Conservation (phyloP, 345 rosid genomes). For the Ceriops zippeliana region DNA sequence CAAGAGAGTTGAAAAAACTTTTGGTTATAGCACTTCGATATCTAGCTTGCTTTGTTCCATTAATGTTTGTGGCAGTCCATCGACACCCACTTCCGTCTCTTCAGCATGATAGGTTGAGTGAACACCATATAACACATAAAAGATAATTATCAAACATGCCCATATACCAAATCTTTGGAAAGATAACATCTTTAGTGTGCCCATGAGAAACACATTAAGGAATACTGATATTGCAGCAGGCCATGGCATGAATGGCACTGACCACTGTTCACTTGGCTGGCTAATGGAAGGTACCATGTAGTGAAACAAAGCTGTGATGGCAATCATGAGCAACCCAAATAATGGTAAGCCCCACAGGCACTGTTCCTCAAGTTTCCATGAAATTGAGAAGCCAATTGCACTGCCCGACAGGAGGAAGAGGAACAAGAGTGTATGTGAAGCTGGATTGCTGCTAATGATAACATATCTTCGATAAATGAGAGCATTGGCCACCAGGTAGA, state of each 20-base stretch:
- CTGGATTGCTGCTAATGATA: conserved; percentile 42
- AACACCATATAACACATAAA: conserved; percentile 81
- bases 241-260: conserved; percentile 95
- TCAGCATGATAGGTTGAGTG: conserved; percentile 83
- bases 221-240: conserved; percentile 69
- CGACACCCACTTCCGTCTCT: conserved; percentile 42
- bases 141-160: conserved; percentile 58
- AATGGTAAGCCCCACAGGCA: conserved; percentile 48
- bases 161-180: conserved; percentile 69
- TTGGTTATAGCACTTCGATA: conserved; percentile 37
- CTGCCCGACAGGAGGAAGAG: conserved; percentile 59
- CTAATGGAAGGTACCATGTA: conserved; percentile 24
- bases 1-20: neutral
- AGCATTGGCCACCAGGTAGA: conserved; percentile 88
- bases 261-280: conserved; percentile 45
- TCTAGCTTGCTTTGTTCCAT: conserved; percentile 40
- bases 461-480: conserved; percentile 65
- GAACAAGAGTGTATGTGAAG: conserved; percentile 52
- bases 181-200: conserved; percentile 52
- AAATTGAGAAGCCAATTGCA: conserved; percentile 59
- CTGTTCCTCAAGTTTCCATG: conserved; percentile 54
- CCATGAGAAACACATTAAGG: conserved; percentile 71
- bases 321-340: conserved; percentile 36
- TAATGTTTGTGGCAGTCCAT: conserved; percentile 32
- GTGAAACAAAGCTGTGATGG: conserved; percentile 50